Conservation (phyloP, 1,284 basidiomycete genomes). For the Pisolithus thermaeus region DNA sequence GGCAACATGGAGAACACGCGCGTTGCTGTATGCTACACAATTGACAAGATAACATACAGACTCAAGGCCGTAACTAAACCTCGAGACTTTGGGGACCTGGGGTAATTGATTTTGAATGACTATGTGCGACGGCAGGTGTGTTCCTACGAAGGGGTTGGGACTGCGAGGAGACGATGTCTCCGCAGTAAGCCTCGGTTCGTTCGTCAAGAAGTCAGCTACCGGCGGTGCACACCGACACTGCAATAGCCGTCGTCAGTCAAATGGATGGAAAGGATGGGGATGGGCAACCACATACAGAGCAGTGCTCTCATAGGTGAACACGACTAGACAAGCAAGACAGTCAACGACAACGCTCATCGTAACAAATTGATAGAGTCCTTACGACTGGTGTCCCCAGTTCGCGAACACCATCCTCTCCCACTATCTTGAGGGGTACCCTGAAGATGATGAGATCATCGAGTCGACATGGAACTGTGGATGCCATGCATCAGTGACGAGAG, state of each 20-base stretch:
- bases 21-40: conserved; percentile 5
- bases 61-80: neutral
- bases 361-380: no score
- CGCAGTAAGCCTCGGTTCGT: neutral
- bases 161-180: neutral
- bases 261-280: no score
- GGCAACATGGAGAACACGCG: neutral
- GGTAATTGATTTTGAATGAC: conserved; percentile 11
- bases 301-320: no score
- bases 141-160: neutral
- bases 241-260: neutral
- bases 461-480: neutral
- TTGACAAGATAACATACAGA: conserved; percentile 6
- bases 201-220: neutral
- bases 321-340: no score
- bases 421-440: no score
- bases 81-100: conserved; percentile 11
- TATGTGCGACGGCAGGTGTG: neutral
- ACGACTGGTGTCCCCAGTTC: no score
- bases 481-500: neutral
- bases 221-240: neutral
- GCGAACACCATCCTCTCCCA: no score
- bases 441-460: neutral
- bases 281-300: neutral
- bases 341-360: no score